Evolutionary conservation across 2,329 filamentous ascomycete species (phyloP).

Genomic region (Periconia sp.): DNA sequence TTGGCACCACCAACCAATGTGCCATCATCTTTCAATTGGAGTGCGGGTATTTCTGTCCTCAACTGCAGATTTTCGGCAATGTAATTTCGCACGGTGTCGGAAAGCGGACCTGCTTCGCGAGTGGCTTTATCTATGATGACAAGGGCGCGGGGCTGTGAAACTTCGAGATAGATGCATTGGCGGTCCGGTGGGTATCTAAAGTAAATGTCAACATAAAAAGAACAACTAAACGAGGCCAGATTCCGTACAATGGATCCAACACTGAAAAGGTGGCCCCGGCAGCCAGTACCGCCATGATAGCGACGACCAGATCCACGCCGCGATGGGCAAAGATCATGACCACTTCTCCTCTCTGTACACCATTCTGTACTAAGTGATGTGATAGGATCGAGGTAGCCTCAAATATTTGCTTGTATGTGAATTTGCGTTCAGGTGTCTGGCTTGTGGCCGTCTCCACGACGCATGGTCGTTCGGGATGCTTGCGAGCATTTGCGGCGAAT

Average conservation of each 20-base stretch:
- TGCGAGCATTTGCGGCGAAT: slow-evolving; percentile 67
- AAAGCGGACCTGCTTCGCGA: slow-evolving; percentile 65
- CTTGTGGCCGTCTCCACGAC: slow-evolving; percentile 65
- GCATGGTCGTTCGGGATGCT: slow-evolving; percentile 68
- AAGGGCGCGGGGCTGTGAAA: slow-evolving; percentile 72
- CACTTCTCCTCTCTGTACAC: slow-evolving; percentile 77
- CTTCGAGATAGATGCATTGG: slow-evolving; percentile 81
- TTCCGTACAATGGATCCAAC: slow-evolving; percentile 70
- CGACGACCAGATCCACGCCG: slow-evolving; percentile 74
- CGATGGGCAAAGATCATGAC: slow-evolving; percentile 92
- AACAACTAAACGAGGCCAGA: not conserved
- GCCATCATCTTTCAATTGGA: slow-evolving; percentile 73
- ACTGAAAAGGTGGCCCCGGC: slow-evolving; percentile 63
- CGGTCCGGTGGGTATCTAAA: slow-evolving; percentile 74
- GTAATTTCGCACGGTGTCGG: slow-evolving; percentile 64
- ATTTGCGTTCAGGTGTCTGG: slow-evolving; percentile 61
- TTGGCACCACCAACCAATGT: slow-evolving; percentile 67
- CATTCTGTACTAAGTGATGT: slow-evolving; percentile 73
- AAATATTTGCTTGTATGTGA: slow-evolving; percentile 84
- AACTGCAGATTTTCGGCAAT: slow-evolving; percentile 73
- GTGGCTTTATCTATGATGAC: slow-evolving; percentile 73
- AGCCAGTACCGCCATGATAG: slow-evolving; percentile 73
- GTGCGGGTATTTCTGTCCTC: slow-evolving; percentile 72
- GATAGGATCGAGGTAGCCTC: slow-evolving; percentile 80
- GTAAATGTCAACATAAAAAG: slow-evolving; percentile 6